Evolutionary conservation across 306 rosid species (phyloP), one percentile per base, ranked within the genome.

Genomic region (Hylodesmum podocarpum): DNA sequence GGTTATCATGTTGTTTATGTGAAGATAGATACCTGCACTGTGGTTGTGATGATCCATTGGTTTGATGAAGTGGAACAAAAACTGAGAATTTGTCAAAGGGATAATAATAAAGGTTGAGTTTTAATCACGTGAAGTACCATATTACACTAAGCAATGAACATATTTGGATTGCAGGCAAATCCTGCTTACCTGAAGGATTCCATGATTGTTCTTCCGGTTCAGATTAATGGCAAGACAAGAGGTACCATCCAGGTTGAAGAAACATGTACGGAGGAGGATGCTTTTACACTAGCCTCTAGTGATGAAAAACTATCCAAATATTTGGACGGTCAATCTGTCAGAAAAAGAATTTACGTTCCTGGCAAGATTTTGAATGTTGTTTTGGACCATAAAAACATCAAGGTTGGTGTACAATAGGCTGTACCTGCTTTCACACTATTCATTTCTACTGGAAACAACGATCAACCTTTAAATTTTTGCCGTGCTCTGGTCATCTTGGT

Each of bases 221-320:
- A 95, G 83, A 90, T 95, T 78, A 95, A 95, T 37, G 99, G 99
- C 75, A 95, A 90, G 88, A 95, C 91, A 14, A 88, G 99, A 87
- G 99, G 99, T 75, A 95, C 94, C 79, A 86, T 95, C 75, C 81
- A 83, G 81, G 88, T 92, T 27, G 97, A 95, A 83, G 89, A 92
- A 84, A 89, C 87, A 50, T 92, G 97, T 70, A 84, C 93, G 15
- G 99, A 90, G 84, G 97, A 89, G 58, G 96, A 88, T 33, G 99
- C 96, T 70, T 89, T 89, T 79, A 77, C 66, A 62, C 66, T 89
- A 54, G 99, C 97, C 49, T 83, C 78, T 4, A 70, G 40, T 76
- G 97, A 95, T 79, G 97, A 87, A 75, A 95, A 95, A 59, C 82
- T 95, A 59, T 83, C 94, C 66, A 95, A 89, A 84, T 92, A 84